Percentiles rank a stretch among this genome's conserved stretches.
phyloP scores from a whole-genome alignment of 371 early-diverging fungal species.

The Thermomucor indicae-seudaticae region DNA sequence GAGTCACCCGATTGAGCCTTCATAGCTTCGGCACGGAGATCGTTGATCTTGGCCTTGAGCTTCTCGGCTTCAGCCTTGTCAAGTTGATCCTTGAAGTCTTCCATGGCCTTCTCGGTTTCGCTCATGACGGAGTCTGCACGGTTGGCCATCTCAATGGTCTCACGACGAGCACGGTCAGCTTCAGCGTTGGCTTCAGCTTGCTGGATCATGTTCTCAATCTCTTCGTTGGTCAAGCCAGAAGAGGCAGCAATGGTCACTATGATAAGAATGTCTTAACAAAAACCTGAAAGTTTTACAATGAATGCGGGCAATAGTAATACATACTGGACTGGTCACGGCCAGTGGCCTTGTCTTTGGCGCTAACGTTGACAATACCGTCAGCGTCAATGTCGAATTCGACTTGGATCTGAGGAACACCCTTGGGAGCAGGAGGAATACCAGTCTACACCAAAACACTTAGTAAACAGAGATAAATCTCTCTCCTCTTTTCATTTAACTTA shows the following conservation, averaged over 20 bases:
- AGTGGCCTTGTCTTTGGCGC: slow-evolving; percentile 97
- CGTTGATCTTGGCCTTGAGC: slow-evolving; percentile 77
- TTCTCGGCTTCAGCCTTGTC: slow-evolving; percentile 77
- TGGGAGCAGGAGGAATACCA: slow-evolving; percentile 85
- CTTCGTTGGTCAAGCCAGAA: slow-evolving; percentile 92
- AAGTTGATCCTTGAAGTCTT: slow-evolving; percentile 91
- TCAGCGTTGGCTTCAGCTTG: slow-evolving; percentile 92
- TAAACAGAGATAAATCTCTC: not conserved
- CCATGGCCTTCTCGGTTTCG: slow-evolving; percentile 93
- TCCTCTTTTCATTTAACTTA: slow-evolving; percentile 2
- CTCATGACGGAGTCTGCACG: slow-evolving; percentile 86
- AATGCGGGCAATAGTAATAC: too few relatives aligned
- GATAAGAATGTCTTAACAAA: too few relatives aligned
- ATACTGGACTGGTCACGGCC: slow-evolving; percentile 90
- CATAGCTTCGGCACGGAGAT: slow-evolving; percentile 65
- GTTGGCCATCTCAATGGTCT: slow-evolving; percentile 92
- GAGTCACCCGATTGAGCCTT: slow-evolving; percentile 67
- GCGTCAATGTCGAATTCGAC: slow-evolving; percentile 99
- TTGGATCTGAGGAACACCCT: slow-evolving; percentile 91
- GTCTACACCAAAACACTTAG: slow-evolving; percentile 13
- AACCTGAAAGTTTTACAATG: too few relatives aligned
- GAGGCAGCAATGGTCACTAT: slow-evolving; percentile 97
- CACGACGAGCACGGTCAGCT: slow-evolving; percentile 88
- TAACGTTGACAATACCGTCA: slow-evolving; percentile 98
- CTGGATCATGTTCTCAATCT: slow-evolving; percentile 96